These are phyloP conservation scores for Daldinia vernicosa DNA, from an alignment of 495 filamentous ascomycete genomes.

Conservation along the genomic window DNA sequence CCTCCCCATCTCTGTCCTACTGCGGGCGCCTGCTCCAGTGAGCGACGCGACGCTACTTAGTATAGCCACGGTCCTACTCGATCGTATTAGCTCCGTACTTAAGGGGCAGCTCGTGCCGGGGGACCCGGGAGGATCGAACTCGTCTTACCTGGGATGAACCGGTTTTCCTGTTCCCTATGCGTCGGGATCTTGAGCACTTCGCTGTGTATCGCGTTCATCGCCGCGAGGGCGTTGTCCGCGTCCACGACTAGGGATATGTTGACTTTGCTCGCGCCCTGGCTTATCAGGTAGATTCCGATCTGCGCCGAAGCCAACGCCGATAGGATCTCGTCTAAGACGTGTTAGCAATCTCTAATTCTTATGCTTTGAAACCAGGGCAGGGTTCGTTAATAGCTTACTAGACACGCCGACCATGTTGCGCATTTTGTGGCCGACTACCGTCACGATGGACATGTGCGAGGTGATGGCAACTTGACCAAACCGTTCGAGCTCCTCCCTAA, in stretches of 20 bases:
- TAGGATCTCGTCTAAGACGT: constrained; percentile 48
- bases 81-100: constrained; percentile 6
- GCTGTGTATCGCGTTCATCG: constrained; percentile 52
- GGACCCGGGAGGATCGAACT: neutral
- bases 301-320: constrained; percentile 49
- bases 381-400: constrained; percentile 35
- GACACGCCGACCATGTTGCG: constrained; percentile 53
- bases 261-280: constrained; percentile 55
- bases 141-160: constrained; percentile 46
- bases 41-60: constrained; percentile 22
- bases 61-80: constrained; percentile 41
- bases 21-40: constrained; percentile 6
- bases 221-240: constrained; percentile 49
- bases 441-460: constrained; percentile 51
- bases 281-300: constrained; percentile 53
- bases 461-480: constrained; percentile 48
- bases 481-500: constrained; percentile 45
- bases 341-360: constrained; percentile 17
- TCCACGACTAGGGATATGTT: constrained; percentile 55
- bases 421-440: constrained; percentile 55
- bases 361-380: neutral
- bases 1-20: constrained; percentile 13
- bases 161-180: constrained; percentile 45
- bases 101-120: constrained; percentile 17
- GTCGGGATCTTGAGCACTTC: constrained; percentile 55